These are phyloP conservation scores for Ustilago nuda DNA, from an alignment of 1,284 basidiomycete genomes.

Conservation along the genomic window DNA sequence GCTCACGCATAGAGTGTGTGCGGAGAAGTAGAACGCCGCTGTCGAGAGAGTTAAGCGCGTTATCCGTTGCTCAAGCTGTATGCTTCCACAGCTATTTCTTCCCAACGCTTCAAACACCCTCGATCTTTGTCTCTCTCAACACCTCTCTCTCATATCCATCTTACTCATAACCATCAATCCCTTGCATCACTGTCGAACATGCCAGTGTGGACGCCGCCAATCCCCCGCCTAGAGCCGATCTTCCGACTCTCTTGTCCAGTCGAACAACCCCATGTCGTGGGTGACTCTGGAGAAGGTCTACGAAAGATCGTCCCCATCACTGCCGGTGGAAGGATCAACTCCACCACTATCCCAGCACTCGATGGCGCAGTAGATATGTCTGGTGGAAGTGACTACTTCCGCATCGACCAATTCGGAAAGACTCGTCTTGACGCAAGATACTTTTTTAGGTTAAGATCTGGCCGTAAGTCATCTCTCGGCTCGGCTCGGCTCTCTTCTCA, in stretches of 20 bases:
- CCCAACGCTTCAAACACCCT: not conserved
- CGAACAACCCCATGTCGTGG: conserved; percentile 14
- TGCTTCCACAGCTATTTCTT: not conserved
- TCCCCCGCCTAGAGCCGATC: conserved; percentile 16
- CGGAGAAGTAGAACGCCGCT: not conserved
- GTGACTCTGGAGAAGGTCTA: conserved; percentile 34
- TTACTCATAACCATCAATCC: not conserved
- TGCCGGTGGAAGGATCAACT: conserved; percentile 20
- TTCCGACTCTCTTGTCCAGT: conserved; percentile 30
- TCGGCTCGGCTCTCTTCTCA: not conserved
- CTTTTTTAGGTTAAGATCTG: conserved; percentile 32
- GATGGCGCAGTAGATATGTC: conserved; percentile 25
- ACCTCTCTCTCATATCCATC: not conserved
- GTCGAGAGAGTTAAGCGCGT: conserved; percentile 1
- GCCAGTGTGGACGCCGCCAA: conserved; percentile 25
- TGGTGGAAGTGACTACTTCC: conserved; percentile 43
- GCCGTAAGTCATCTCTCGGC: conserved; percentile 16
- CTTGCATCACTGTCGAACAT: conserved; percentile 2
- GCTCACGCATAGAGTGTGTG: not conserved
- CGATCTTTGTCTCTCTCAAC: not conserved
- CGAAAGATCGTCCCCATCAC: conserved; percentile 44
- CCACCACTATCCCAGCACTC: conserved; percentile 18
- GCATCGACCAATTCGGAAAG: conserved; percentile 31
- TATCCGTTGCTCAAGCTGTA: conserved; percentile 9
- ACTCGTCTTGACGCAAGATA: conserved; percentile 42